phyloP scores from a whole-genome alignment of 495 filamentous ascomycete species.

The Penicillium bovifimosum region DNA sequence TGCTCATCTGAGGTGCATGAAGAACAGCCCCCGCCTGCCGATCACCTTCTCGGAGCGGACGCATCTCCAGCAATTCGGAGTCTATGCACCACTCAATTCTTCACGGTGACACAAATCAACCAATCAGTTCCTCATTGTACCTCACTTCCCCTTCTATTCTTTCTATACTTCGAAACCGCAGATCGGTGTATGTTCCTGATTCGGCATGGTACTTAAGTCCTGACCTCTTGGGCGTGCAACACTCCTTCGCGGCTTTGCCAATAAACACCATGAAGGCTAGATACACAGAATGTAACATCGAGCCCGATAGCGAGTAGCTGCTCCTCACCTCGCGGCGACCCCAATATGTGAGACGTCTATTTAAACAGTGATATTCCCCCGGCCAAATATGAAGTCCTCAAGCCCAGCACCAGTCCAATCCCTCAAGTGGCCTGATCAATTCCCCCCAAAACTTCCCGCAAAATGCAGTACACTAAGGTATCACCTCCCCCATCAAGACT shows the following conservation, averaged over 20 bases:
- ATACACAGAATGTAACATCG: neutral
- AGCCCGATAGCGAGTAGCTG: neutral
- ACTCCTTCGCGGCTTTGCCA: conserved; percentile 7
- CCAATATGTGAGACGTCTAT: neutral
- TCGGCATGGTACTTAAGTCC: conserved; percentile 1
- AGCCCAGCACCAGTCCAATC: neutral
- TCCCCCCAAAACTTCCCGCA: neutral
- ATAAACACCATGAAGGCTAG: neutral
- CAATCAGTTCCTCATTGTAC: conserved; percentile 3
- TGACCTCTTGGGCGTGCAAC: neutral
- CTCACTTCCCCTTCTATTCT: neutral
- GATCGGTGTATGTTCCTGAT: conserved; percentile 18
- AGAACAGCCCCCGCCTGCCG: conserved; percentile 1
- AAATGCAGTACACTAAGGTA: conserved; percentile 33
- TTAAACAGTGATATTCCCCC: neutral
- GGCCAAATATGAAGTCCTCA: neutral
- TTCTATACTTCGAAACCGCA: neutral
- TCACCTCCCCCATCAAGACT: neutral
- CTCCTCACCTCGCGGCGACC: neutral
- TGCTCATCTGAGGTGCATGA: neutral
- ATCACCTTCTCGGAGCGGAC: conserved; percentile 4
- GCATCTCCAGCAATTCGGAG: neutral
- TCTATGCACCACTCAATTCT: conserved; percentile 13
- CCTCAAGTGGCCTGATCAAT: neutral
- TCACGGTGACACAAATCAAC: conserved; percentile 8